Evolutionary conservation across 2,329 filamentous ascomycete genomes (phyloP), one percentile per base, ranked within the genome.

Genomic region (Helicocarpus griseus): DNA sequence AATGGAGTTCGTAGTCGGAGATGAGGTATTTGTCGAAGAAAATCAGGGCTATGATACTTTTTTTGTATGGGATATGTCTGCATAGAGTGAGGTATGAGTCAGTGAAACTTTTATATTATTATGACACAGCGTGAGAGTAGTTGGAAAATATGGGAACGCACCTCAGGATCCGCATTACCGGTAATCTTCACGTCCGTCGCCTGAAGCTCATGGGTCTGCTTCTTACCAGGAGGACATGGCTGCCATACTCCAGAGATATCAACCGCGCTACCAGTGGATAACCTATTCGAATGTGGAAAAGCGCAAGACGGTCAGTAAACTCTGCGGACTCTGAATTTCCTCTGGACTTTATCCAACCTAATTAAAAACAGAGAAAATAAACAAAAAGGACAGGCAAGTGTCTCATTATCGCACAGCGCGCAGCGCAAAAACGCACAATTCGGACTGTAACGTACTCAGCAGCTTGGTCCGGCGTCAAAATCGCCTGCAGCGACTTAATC

Each of bases 41-140:
- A 97, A 65, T 97, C 91, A 48, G 86, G 76, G 4, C 85, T 88
- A 61, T 96, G 90, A 61, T 93, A 95, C 71, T 97, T 97, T 70
- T 95, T 95, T 70, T 98, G 93, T 22, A 98, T 81, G 2, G 93
- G 93, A 65, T 88, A 95, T 56, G 84, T 87, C 87, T 97, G 63
- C 26, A 50, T 51, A 5, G 19, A 49, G 47, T 35, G 41, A 53
- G 35, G 31, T 29, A 39, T 45, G n/a, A 13, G 28, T 46, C 19
- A 46, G 43, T 22, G 7, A 40, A 52, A 17, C 40, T 22, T 6
- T 17, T 28, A 14, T 17, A 26, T 11, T 19, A n/a, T n/a, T n/a
- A n/a, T n/a, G n/a, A n/a, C n/a, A 21, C 17, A 41, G 14, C 5
- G 28, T 47, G 33, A 11, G 28, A 26, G 26, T 26, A 7, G 40